Evolutionary conservation across 192 early-diverging fungal genomes (phyloP), one percentile per base, ranked within the genome.

Genomic region (Backusella tarrabulga): DNA sequence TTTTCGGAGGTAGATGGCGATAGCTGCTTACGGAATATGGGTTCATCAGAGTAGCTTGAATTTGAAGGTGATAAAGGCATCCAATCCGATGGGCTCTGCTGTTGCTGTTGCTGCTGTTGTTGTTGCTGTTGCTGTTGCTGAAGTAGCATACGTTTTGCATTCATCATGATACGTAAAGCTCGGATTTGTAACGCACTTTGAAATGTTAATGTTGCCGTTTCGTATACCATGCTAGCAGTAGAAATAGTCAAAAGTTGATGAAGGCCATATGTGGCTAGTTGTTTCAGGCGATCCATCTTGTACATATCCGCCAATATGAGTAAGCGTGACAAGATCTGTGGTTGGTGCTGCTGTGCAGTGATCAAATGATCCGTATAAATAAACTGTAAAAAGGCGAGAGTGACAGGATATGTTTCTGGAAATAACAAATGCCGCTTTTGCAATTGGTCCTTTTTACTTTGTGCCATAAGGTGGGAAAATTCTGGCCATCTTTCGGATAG

Each of bases 181-280:
- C 88, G 80, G 26, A 89, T 81, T 71, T 93, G 92, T 77, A 93
- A 81, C 0, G 90, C 88, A 54, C 83, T 87, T 74, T 91, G 88
- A 26, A 87, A 85, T 0, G 91, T 89, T 0, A 89, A 83, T 38
- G 89, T 87, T 0, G 89, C 90, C 0, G 91, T 90, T 70, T 93
- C 92, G 44, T 88, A 93, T 12, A 93, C 83, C 70, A 91, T 76
- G 0, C 88, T 87, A 14, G 92, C 91, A 0, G 88, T 91, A 1
- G 84, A 76, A 68, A 86, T 89, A 66, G 83, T 88, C 4, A 91
- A 83, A 72, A 85, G 84, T 74, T 88, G 89, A 50, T 90, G 92
- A 42, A 93, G 84, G 19, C 88, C 80, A 60, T 85, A 87, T 0
- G 88, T 87, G 3, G 87, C 78, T 8, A 88, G 78, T 60, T 90